Percentiles rank a stretch among this genome's conserved stretches.
Evolutionary conservation across 2,329 filamentous ascomycete genomes (phyloP).

Genomic region (Berkeleyomyces basicola): DNA sequence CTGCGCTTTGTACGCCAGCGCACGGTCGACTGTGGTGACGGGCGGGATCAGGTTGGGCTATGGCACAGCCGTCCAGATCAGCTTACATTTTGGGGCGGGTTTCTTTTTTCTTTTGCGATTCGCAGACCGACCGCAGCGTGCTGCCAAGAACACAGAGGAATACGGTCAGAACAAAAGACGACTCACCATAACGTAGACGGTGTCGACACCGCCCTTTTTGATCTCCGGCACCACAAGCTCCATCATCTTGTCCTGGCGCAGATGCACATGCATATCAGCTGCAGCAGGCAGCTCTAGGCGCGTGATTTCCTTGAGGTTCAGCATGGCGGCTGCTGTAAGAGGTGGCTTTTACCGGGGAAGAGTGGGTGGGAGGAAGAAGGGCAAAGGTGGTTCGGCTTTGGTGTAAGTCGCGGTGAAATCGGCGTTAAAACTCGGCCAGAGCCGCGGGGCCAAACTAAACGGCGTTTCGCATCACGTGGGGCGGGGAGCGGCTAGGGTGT

Average conservation of each 20-base stretch:
- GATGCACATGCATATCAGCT: conserved; percentile 55
- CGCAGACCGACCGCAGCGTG: background rate
- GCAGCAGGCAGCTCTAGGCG: conserved; percentile 41
- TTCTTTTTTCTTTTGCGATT: too few species aligned
- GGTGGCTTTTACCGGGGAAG: background rate
- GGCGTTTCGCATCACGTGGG: background rate
- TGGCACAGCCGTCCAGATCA: conserved; percentile 5
- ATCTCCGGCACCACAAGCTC: conserved; percentile 34
- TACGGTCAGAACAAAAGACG: background rate
- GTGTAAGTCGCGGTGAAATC: background rate
- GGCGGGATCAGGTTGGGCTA: conserved; percentile 27
- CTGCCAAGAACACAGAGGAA: background rate
- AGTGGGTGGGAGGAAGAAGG: too few species aligned
- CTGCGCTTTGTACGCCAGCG: conserved; percentile 47
- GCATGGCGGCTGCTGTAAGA: conserved; percentile 11
- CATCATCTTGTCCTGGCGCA: conserved; percentile 52
- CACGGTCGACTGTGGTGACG: conserved; percentile 39
- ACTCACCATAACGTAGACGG: conserved; percentile 30
- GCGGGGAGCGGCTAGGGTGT: background rate
- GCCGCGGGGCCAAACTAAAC: background rate
- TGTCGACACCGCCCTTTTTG: conserved; percentile 47
- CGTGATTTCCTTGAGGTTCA: conserved; percentile 23
- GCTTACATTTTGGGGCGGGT: background rate
- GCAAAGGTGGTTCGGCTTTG: background rate
- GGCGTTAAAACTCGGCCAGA: background rate